Evolutionary conservation across 2,329 filamentous ascomycete species (phyloP), one percentile per base, ranked within the genome.

Genomic region (Aureobasidium musti): DNA sequence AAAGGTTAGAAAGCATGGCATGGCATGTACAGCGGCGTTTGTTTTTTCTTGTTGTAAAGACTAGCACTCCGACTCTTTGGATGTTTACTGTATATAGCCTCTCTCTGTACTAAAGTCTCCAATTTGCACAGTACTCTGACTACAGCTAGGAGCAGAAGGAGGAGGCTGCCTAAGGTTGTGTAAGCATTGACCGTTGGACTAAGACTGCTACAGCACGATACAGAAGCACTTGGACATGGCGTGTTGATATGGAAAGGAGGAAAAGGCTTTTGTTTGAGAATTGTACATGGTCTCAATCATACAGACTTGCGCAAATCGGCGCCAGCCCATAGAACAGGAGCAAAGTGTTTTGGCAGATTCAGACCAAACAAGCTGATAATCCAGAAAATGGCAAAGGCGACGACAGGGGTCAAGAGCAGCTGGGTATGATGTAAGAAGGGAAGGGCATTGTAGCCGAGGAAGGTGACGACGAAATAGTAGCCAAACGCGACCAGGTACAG

Each of bases 391-490:
- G 81, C 82, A 56, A 86, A 83, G 1, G 86, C 79, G n/a, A 86
- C 79, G 54, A 88, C 84, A 0, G 87, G 87, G 14, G 85, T 79
- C 37, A 90, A 80, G 17, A 90, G 79, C 3, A 89, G 81, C 74
- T 89, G 86, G 1, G 87, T 89, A 70, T 89, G 86, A 73, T 87
- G 85, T 28, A 89, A 77, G 74, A 89, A 89, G 0, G 87, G 87
- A 19, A 90, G 78, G 28, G 87, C 86, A 71, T 89, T 89, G 76
- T 89, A 90, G 39, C 87, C 87, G 50, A 90, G 78, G 74, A 90
- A 90, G 10, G 85, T 88, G 72, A 89, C 87, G 70, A 89, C 83
- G 73, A 85, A 87, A 76, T 89, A 89, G 77, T 89, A 89, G 33
- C 82, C 82, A 61, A 88, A 77, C 0, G 87, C 87, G 43, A 87